phyloP scores from a whole-genome alignment of 306 rosid genomes.

The Begonia peltatifolia region DNA sequence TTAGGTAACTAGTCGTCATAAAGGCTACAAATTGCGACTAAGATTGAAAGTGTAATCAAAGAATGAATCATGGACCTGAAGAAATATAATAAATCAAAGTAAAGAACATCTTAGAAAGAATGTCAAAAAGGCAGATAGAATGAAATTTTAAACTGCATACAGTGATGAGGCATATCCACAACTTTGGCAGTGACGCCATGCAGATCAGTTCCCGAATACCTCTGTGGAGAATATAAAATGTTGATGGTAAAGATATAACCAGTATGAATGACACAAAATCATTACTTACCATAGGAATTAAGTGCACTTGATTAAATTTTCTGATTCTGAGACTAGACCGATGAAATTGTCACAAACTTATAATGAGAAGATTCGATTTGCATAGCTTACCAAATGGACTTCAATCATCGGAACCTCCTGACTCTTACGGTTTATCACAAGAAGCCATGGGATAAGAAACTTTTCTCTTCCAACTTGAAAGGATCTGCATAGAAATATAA shows the following conservation, averaged over 20 bases:
- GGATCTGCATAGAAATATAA: constrained; percentile 36
- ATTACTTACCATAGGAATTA: too few relatives aligned
- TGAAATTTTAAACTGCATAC: constrained; percentile 28
- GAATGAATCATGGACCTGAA: too few relatives aligned
- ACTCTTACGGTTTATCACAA: constrained; percentile 82
- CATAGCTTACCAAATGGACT: constrained; percentile 49
- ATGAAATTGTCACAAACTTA: background rate
- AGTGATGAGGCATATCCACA: constrained; percentile 92
- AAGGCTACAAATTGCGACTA: too few relatives aligned
- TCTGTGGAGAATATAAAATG: constrained; percentile 34
- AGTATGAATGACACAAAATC: background rate
- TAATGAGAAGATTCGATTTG: background rate
- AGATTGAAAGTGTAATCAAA: too few relatives aligned
- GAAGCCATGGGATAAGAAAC: constrained; percentile 85
- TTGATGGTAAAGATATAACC: background rate
- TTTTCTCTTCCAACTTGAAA: constrained; percentile 95
- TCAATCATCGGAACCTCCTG: constrained; percentile 83
- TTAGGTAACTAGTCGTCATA: too few relatives aligned
- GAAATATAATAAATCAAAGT: too few relatives aligned
- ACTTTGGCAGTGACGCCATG: constrained; percentile 93
- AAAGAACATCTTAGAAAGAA: background rate
- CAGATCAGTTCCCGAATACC: constrained; percentile 78
- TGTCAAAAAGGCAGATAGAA: background rate
- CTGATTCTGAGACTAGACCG: background rate
- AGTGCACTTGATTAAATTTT: too few relatives aligned